These are phyloP conservation scores for Yamadazyma oceani DNA, from an alignment of 1,139 yeast genomes.

Conservation along the genomic window DNA sequence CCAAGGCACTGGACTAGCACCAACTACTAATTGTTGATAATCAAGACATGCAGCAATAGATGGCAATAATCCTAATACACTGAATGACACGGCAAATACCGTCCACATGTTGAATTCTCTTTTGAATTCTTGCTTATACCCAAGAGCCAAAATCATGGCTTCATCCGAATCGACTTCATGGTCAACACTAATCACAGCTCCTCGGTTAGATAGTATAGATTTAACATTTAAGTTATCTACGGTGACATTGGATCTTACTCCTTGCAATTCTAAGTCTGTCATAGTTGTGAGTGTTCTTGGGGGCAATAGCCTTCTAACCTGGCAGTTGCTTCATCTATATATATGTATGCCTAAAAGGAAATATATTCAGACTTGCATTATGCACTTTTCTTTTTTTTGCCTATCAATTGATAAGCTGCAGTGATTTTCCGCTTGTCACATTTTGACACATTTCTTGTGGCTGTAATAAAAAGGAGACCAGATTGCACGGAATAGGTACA, in stretches of 20 bases:
- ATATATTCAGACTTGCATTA: too few species aligned
- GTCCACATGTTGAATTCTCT: slow-evolving; percentile 64
- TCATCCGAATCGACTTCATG: slow-evolving; percentile 51
- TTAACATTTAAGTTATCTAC: slow-evolving; percentile 39
- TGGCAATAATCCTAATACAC: slow-evolving; percentile 69
- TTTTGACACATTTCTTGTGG: too few species aligned
- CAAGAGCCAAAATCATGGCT: slow-evolving; percentile 58
- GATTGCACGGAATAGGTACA: too few species aligned
- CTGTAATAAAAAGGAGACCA: too few species aligned
- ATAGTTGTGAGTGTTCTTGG: too few species aligned
- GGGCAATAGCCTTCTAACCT: too few species aligned
- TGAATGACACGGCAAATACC: slow-evolving; percentile 65
- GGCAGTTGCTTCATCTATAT: too few species aligned
- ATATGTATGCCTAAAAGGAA: too few species aligned
- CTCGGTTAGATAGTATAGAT: slow-evolving; percentile 39
- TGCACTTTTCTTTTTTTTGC: too few species aligned
- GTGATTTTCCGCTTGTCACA: too few species aligned
- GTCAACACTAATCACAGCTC: slow-evolving; percentile 38
- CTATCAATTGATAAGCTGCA: too few species aligned
- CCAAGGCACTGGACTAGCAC: slow-evolving; percentile 57
- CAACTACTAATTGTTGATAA: slow-evolving; percentile 52
- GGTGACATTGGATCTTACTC: slow-evolving; percentile 31
- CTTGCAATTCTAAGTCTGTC: slow-evolving; percentile 14
- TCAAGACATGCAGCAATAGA: slow-evolving; percentile 60
- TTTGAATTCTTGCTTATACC: slow-evolving; percentile 70